A percentile compares a stretch with the other conserved stretches of the same genome.
These are phyloP conservation scores for Laguncularia racemosa DNA, from an alignment of 345 rosid genomes.

Conservation along the genomic window DNA sequence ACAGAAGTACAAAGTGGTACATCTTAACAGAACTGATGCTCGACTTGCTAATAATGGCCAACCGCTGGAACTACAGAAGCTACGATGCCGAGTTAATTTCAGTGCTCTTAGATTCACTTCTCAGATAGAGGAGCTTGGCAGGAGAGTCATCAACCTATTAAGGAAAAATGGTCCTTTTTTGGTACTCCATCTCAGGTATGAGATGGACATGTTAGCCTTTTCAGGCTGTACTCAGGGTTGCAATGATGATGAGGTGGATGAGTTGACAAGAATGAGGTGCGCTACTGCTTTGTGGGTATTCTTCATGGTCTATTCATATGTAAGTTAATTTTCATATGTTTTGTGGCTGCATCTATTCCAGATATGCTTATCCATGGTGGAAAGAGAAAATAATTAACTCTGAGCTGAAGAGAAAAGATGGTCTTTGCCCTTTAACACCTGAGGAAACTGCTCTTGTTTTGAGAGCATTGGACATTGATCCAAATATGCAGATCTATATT, in stretches of 20 bases:
- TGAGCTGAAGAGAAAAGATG: conserved; percentile 31
- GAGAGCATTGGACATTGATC: conserved; percentile 34
- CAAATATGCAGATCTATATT: conserved; percentile 29
- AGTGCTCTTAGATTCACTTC: conserved; percentile 80
- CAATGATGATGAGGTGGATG: conserved; percentile 80
- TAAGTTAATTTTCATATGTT: neutral
- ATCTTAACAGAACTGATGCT: conserved; percentile 83
- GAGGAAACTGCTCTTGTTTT: conserved; percentile 42
- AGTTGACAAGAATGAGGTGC: conserved; percentile 91
- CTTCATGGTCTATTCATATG: neutral
- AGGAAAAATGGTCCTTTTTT: conserved; percentile 85
- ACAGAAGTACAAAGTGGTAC: conserved; percentile 76
- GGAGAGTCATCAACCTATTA: conserved; percentile 63
- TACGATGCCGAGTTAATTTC: conserved; percentile 89
- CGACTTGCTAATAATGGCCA: conserved; percentile 81
- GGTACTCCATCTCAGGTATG: conserved; percentile 90
- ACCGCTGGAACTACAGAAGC: conserved; percentile 77
- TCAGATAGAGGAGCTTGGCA: conserved; percentile 90
- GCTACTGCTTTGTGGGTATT: neutral
- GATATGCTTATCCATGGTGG: conserved; percentile 50
- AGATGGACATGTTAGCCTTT: conserved; percentile 99
- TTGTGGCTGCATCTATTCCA: conserved; percentile 47
- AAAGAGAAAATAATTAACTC: conserved; percentile 41
- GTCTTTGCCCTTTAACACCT: conserved; percentile 48
- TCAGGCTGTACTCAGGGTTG: conserved; percentile 97